Conservation (phyloP, 1,284 basidiomycete genomes). For the Albatrellus sp. region DNA sequence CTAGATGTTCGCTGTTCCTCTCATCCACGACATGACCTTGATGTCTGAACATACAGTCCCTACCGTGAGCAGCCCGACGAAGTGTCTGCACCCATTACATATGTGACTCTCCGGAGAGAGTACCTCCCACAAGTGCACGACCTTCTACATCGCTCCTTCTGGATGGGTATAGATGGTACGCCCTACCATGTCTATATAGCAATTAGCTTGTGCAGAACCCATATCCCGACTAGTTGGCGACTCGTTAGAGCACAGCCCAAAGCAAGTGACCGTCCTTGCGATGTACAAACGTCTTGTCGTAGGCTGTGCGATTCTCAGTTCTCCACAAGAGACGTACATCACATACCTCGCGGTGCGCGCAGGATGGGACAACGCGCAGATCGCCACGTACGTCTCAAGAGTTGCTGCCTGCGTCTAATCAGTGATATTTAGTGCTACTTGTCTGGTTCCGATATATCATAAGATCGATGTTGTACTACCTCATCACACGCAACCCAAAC, state of each 20-base stretch:
- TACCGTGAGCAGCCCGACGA: constrained; percentile 32
- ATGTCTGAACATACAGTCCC: constrained; percentile 29
- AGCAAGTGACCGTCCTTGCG: constrained; percentile 60
- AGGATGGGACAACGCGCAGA: constrained; percentile 66
- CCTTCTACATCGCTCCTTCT: constrained; percentile 50
- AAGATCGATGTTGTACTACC: constrained; percentile 65
- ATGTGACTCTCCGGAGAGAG: constrained; percentile 41
- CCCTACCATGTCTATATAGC: not conserved
- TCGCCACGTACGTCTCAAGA: constrained; percentile 48
- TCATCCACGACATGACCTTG: too few relatives aligned
- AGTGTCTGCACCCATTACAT: constrained; percentile 40
- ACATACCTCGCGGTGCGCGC: constrained; percentile 64
- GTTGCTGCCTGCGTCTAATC: not conserved
- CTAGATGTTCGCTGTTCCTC: not conserved
- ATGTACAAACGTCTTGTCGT: constrained; percentile 59
- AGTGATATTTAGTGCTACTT: not conserved
- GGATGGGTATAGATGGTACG: constrained; percentile 62
- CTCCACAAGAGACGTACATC: constrained; percentile 69
- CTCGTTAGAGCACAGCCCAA: constrained; percentile 50
- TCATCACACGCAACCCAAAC: constrained; percentile 55
- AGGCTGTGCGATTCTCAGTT: constrained; percentile 63
- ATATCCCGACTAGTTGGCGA: constrained; percentile 39
- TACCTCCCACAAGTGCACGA: constrained; percentile 63
- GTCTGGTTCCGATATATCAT: constrained; percentile 4
- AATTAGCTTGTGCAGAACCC: not conserved